A percentile compares a stretch with the other conserved stretches of the same genome.
Conservation (phyloP, 2,329 filamentous ascomycete genomes). For the Stachybotrys elegans region DNA sequence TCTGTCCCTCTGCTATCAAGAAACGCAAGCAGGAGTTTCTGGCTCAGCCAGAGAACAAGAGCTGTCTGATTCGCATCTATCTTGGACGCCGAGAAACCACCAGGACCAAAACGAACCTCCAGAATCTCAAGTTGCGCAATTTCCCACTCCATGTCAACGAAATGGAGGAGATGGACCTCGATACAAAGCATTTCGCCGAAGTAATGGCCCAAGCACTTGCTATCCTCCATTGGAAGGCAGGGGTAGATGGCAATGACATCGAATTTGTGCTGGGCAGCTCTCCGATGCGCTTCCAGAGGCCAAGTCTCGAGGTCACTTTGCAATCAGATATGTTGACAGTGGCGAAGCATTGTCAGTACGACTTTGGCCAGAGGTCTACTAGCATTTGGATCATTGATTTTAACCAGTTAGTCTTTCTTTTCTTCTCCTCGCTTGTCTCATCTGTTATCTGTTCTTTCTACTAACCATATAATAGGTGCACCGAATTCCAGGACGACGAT, state of each 20-base stretch:
- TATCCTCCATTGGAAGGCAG: slow-evolving; percentile 4
- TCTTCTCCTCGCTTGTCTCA: neutral
- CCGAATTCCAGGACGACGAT: slow-evolving; percentile 4
- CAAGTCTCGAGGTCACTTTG: neutral
- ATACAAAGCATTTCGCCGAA: neutral
- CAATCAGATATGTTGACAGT: neutral
- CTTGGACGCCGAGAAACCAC: slow-evolving; percentile 4
- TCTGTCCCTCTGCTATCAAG: slow-evolving; percentile 3
- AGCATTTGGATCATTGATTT: slow-evolving; percentile 6
- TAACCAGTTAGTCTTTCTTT: slow-evolving; percentile 1
- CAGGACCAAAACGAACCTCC: neutral
- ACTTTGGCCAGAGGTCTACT: neutral
- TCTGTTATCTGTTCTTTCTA: too few relatives aligned
- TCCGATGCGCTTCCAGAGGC: neutral
- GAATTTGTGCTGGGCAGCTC: slow-evolving; percentile 6
- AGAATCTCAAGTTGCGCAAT: slow-evolving; percentile 3
- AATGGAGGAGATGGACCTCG: slow-evolving; percentile 5
- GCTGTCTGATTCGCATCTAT: slow-evolving; percentile 6
- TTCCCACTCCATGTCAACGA: slow-evolving; percentile 7
- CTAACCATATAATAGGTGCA: slow-evolving; percentile 3
- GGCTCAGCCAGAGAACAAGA: slow-evolving; percentile 4
- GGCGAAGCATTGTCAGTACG: neutral
- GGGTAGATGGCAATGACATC: slow-evolving; percentile 6
- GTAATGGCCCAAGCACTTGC: slow-evolving; percentile 5
- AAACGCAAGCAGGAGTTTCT: slow-evolving; percentile 4